Evolutionary conservation across 768 basidiomycete genomes (phyloP), one percentile per base, ranked within the genome.

Genomic region (Pisolithus marmoratus): DNA sequence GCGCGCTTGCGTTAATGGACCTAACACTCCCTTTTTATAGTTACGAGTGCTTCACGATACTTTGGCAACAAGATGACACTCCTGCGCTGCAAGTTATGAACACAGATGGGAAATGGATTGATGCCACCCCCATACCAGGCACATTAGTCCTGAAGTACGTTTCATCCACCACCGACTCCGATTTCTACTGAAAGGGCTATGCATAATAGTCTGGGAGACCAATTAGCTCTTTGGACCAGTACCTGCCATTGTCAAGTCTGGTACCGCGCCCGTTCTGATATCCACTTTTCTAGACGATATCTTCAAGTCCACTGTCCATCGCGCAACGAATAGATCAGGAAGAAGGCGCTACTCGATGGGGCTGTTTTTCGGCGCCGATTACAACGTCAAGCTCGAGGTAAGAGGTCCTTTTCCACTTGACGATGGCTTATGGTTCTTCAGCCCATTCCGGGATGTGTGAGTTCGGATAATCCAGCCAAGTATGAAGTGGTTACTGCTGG

Each of bases 41-140:
- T 66, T 85, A 82, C 65, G 83, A 85, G 87, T 91, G 89, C 69
- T 94, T 96, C 69, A 94, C 93, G 3, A 85, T 95, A 49, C 77
- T 95, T 36, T 88, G 85, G 81, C 81, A 87, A 74, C 79, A 84
- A 64, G 64, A 66, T 69, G 67, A 67, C n/a, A 70, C 78, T 5
- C 70, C 66, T n/a, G 76, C 77, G 0, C 64, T 84, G 38, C 79
- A 82, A 51, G 79, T 80, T 4, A 67, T 80, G 58, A 81, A 81
- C 60, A 63, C 69, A 5, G 56, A 63, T 17, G 74, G 76, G 2
- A 63, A 80, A 51, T 84, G 82, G 82, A 71, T 84, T 49, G 63
- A 78, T 36, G 83, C 82, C 3, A 64, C 70, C 9, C 77, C 75
- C 3, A 74, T 79, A n/a, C 73, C 74, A 0, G 79, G 78, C 2